These are phyloP conservation scores for Wolfiporia cocos DNA, from an alignment of 1,284 basidiomycete species.

Conservation along the genomic window DNA sequence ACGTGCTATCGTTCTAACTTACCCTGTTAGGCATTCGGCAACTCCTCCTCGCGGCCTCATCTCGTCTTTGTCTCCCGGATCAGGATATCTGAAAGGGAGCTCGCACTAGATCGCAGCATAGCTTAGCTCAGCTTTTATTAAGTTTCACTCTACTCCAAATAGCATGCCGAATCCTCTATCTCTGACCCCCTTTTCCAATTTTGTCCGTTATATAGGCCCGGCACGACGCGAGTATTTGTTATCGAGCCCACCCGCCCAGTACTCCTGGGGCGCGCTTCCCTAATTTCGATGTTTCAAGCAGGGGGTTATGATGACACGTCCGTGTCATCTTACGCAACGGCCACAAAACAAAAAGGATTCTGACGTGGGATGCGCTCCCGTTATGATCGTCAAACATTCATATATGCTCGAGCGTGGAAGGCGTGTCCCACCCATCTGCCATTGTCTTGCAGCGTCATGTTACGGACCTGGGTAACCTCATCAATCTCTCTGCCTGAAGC, in stretches of 20 bases:
- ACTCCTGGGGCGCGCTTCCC: constrained; percentile 29
- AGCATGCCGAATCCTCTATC: no score
- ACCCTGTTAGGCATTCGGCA: no score
- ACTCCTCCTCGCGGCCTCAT: no score
- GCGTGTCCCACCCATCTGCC: constrained; percentile 14
- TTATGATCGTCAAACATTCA: constrained; percentile 2
- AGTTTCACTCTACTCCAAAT: no score
- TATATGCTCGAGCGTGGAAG: constrained; percentile 7
- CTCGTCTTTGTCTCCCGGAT: constrained; percentile 11
- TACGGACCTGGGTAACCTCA: constrained; percentile 5
- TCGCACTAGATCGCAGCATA: not conserved
- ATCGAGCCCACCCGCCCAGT: constrained; percentile 13
- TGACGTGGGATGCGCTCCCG: constrained; percentile 27
- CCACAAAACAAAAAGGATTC: constrained; percentile 27
- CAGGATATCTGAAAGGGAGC: constrained; percentile 16
- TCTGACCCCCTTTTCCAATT: constrained; percentile 10
- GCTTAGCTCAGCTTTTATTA: no score
- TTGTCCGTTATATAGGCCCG: constrained; percentile 3
- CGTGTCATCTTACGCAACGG: constrained; percentile 32
- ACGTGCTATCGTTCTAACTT: constrained; percentile 2
- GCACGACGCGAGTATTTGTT: not conserved
- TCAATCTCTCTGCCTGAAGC: constrained; percentile 9
- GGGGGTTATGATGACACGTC: constrained; percentile 13
- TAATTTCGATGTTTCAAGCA: constrained; percentile 28
- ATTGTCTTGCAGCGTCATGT: constrained; percentile 23